Evolutionary conservation across 306 rosid species (phyloP), one percentile per base, ranked within the genome.

Genomic region (Acacia acuminata): DNA sequence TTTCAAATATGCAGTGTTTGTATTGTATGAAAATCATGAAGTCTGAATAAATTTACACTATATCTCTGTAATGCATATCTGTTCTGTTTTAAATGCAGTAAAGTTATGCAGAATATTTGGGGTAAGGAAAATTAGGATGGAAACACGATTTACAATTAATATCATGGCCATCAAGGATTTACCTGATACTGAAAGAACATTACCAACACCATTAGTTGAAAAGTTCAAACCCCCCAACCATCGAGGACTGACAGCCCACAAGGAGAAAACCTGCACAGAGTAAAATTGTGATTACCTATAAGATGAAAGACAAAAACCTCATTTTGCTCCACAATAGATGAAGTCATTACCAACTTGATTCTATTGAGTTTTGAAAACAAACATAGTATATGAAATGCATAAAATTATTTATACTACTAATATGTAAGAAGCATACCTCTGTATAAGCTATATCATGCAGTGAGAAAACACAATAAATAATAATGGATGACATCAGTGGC

Each of bases 401-500:
- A 56, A 6, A 55, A 7, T 8, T 6, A 53, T 53, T 53, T 1
- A 53, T 53, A 19, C 24, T 53, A 4, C 2, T 44, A 44, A 8
- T 53, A 19, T 17, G 20, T 8, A 55, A 55, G 63, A 55, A 55
- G 25, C 4, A 56, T 56, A 56, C 63, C 27, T 56, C 63, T 8
- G 27, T 56, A n/a, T 56, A 56, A 56, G 63, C 27, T 14, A 9
- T 19, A 56, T n/a, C 12, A 56, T 56, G 63, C 12, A 56, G 27
- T 2, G 27, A 56, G 25, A 56, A 56, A 19, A 56, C 27, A 20
- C 63, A 56, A 67, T 87, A 87, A 66, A 87, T 85, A 73, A 93
- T 60, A 82, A 93, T 87, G 60, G 91, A 68, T 84, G 98, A 93
- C 94, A 95, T 93, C 80, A 93, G 83, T 5, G 97, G 93, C 98